phyloP scores from a whole-genome alignment of 129 eudicot species.

The Tagetes patula region DNA sequence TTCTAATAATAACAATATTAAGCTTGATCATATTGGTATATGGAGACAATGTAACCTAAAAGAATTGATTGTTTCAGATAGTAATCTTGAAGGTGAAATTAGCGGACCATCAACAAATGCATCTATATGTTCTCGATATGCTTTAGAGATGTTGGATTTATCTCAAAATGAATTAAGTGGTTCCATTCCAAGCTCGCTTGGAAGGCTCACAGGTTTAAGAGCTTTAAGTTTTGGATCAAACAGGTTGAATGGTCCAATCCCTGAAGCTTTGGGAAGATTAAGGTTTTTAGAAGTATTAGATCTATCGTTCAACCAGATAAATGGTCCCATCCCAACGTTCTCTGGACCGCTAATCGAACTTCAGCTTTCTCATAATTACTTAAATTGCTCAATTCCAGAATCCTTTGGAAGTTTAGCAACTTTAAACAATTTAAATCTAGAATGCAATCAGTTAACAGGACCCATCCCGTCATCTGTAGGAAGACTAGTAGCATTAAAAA shows the following conservation, averaged over 20 bases:
- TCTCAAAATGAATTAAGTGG: neutral
- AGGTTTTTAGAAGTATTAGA: neutral
- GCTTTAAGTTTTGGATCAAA: neutral
- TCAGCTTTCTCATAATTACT: constrained; percentile 13
- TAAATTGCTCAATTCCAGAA: neutral
- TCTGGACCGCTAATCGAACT: neutral
- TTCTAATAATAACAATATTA: neutral
- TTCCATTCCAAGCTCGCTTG: neutral
- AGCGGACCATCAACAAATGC: neutral
- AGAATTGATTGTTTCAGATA: neutral
- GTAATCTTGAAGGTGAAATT: neutral
- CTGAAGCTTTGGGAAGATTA: neutral
- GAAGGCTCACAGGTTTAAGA: neutral
- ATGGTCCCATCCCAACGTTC: neutral
- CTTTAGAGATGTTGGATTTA: constrained; percentile 11
- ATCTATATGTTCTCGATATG: neutral
- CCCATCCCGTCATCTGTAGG: constrained; percentile 15
- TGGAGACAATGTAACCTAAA: neutral
- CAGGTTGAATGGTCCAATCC: neutral
- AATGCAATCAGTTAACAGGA: neutral
- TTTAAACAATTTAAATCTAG: neutral
- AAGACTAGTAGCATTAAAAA: neutral
- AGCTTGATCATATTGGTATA: neutral
- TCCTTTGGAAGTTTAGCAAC: neutral
- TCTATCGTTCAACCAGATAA: neutral